phyloP scores from a whole-genome alignment of 768 basidiomycete genomes.

The Paxillus involutus region DNA sequence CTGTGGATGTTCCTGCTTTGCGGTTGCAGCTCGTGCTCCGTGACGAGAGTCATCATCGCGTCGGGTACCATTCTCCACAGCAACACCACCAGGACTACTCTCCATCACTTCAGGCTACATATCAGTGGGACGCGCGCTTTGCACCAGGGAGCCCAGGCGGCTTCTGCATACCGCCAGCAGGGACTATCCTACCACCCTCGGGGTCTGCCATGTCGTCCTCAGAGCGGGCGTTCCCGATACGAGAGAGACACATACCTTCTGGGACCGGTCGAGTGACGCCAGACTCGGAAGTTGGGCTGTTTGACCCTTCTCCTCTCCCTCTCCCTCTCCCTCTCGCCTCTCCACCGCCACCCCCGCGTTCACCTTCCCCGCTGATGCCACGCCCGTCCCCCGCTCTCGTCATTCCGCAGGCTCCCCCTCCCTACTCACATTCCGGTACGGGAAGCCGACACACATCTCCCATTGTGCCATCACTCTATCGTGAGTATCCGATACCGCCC shows the following conservation, averaged over 20 bases:
- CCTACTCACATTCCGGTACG: background rate
- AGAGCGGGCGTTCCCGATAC: slow-evolving; percentile 15
- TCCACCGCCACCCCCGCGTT: slow-evolving; percentile 7
- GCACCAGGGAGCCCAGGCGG: slow-evolving; percentile 8
- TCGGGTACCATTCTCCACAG: slow-evolving; percentile 9
- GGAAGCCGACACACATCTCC: slow-evolving; percentile 6
- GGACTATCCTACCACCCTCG: slow-evolving; percentile 22
- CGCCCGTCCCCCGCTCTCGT: slow-evolving; percentile 14
- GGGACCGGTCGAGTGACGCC: slow-evolving; percentile 1
- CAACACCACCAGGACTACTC: slow-evolving; percentile 11
- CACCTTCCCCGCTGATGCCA: slow-evolving; percentile 9
- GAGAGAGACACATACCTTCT: slow-evolving; percentile 13
- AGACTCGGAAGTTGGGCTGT: slow-evolving; percentile 1
- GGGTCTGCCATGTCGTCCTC: slow-evolving; percentile 24
- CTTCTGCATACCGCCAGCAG: slow-evolving; percentile 23
- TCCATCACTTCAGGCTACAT: background rate
- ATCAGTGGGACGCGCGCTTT: slow-evolving; percentile 11
- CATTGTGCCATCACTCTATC: slow-evolving; percentile 20
- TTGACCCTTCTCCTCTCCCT: slow-evolving; percentile 15
- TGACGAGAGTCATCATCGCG: slow-evolving; percentile 4
- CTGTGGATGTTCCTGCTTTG: slow-evolving; percentile 8
- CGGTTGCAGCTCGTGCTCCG: slow-evolving; percentile 2
- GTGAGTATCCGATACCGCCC: slow-evolving; percentile 13
- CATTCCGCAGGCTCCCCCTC: slow-evolving; percentile 7
- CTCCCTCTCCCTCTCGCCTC: slow-evolving; percentile 14